These are phyloP conservation scores for Mycena crocata DNA, from an alignment of 768 basidiomycete species.

Conservation along the genomic window DNA sequence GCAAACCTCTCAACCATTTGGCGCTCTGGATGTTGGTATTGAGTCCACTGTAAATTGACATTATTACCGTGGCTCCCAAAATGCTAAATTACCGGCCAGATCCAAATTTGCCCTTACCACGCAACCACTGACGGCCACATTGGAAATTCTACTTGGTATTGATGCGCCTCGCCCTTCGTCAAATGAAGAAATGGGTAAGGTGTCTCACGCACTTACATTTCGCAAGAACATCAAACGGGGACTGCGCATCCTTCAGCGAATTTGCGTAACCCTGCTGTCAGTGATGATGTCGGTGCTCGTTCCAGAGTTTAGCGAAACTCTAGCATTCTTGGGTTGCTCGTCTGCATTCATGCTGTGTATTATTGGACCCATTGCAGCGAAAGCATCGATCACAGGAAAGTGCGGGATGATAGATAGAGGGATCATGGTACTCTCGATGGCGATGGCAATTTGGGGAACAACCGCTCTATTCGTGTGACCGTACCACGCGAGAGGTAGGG, in stretches of 20 bases:
- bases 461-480: constrained; percentile 67
- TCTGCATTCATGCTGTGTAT: constrained; percentile 82
- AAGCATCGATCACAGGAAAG: constrained; percentile 65
- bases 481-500: constrained; percentile 30
- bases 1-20: constrained; percentile 72
- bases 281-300: constrained; percentile 79
- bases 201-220: constrained; percentile 44
- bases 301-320: constrained; percentile 84
- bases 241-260: constrained; percentile 65
- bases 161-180: constrained; percentile 53
- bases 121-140: constrained; percentile 86
- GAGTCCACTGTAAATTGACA: constrained; percentile 69
- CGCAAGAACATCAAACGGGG: constrained; percentile 48
- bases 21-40: constrained; percentile 91
- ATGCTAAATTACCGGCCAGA: constrained; percentile 48
- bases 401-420: constrained; percentile 64
- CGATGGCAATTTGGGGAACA: constrained; percentile 87
- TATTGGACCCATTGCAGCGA: constrained; percentile 81
- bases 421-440: constrained; percentile 61
- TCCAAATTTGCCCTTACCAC: constrained; percentile 91
- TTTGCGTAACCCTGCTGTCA: constrained; percentile 66
- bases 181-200: constrained; percentile 50
- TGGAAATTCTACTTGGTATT: constrained; percentile 83
- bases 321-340: constrained; percentile 94
- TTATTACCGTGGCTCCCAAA: background rate